Conservation (phyloP, 345 rosid species). For the Syzygium jambos region DNA sequence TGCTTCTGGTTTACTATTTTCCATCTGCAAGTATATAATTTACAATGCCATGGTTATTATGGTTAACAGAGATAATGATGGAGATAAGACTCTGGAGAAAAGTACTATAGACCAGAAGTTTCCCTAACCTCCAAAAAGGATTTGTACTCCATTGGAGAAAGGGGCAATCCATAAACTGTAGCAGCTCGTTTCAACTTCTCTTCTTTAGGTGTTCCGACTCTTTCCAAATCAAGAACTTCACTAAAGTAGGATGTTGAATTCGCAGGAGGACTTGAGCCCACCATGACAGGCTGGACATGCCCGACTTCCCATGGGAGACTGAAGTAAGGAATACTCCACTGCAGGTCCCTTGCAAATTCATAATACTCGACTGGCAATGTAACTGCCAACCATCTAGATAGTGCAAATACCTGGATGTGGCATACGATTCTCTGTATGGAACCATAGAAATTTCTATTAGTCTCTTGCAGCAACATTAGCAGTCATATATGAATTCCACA, state of each 20-base stretch:
- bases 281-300: conserved; percentile 40
- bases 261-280: conserved; percentile 37
- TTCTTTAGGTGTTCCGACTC: conserved; percentile 10
- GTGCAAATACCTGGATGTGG: conserved; percentile 86
- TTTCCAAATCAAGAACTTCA: conserved; percentile 4
- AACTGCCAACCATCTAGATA: conserved; percentile 75
- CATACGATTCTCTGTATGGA: conserved; percentile 65
- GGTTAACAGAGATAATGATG: not conserved
- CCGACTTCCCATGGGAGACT: conserved; percentile 83
- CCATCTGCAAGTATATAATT: conserved; percentile 36
- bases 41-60: not conserved
- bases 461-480: not conserved
- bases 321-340: conserved; percentile 88
- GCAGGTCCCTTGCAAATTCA: conserved; percentile 59
- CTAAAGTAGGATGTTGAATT: conserved; percentile 37
- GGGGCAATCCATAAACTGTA: conserved; percentile 57
- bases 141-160: conserved; percentile 62
- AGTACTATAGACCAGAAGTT: not conserved
- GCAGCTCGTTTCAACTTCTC: conserved; percentile 25
- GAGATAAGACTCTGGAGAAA: not conserved
- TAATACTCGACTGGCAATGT: conserved; percentile 63
- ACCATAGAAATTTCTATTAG: not conserved
- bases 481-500: not conserved
- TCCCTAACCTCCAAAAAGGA: conserved; percentile 63
- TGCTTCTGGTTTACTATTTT: conserved; percentile 60